These are phyloP conservation scores for Termitomyces sp. DNA, from an alignment of 768 basidiomycete species.

Conservation along the genomic window DNA sequence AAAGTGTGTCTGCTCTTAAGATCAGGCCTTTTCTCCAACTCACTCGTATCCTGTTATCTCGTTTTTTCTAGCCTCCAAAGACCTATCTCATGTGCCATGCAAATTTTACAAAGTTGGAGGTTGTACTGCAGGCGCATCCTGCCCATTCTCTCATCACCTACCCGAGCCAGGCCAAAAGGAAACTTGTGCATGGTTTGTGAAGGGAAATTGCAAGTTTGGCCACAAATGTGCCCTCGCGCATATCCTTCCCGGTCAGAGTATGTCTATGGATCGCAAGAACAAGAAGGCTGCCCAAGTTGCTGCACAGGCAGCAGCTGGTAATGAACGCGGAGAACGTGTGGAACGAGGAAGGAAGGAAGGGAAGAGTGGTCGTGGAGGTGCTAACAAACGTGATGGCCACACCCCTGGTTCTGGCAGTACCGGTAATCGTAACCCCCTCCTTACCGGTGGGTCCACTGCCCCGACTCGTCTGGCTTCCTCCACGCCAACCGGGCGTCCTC, in stretches of 20 bases:
- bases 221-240: conserved; percentile 92
- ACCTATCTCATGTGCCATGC: conserved; percentile 94
- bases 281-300: conserved; percentile 85
- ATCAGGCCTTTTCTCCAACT: conserved; percentile 1
- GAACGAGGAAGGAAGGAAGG: conserved; percentile 19
- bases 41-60: conserved; percentile 17
- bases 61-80: conserved; percentile 46
- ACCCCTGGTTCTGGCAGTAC: conserved; percentile 16
- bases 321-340: conserved; percentile 24
- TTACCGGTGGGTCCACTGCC: conserved; percentile 59
- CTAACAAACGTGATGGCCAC: conserved; percentile 31
- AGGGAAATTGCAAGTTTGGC: conserved; percentile 75
- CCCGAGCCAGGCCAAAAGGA: conserved; percentile 79
- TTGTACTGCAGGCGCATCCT: conserved; percentile 90
- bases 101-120: conserved; percentile 95
- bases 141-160: conserved; percentile 86
- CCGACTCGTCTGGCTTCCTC: conserved; percentile 48
- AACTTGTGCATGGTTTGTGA: conserved; percentile 86
- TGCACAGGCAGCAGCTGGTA: conserved; percentile 38
- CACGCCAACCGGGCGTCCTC: conserved; percentile 42
- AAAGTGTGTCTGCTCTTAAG: conserved; percentile 13
- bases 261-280: conserved; percentile 97
- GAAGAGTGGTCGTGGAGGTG: conserved; percentile 30
- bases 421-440: conserved; percentile 32
- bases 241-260: conserved; percentile 87